Conservation (phyloP, 2,329 filamentous ascomycete species). For the Pseudogymnoascus sp. region DNA sequence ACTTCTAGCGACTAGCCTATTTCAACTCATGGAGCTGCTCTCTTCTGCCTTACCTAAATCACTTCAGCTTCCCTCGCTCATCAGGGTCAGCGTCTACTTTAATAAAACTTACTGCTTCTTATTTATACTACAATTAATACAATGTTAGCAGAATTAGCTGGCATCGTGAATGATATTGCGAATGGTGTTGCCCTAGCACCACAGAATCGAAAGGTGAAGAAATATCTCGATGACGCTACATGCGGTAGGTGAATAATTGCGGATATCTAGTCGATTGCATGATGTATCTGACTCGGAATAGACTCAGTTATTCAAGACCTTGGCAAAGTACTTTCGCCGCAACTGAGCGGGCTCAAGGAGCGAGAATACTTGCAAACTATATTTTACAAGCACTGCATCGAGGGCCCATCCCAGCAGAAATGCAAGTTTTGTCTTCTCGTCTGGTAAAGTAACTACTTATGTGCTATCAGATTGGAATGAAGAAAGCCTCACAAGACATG, state of each 20-base stretch:
- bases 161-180: background rate
- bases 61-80: background rate
- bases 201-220: background rate
- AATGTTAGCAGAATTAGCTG: background rate
- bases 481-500: background rate
- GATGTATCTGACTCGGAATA: background rate
- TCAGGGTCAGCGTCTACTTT: background rate
- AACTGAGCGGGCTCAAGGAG: background rate
- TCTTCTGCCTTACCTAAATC: background rate
- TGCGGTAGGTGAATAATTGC: background rate
- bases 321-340: background rate
- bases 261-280: background rate
- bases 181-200: background rate
- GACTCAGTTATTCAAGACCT: background rate
- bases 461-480: background rate
- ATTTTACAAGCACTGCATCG: background rate
- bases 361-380: background rate
- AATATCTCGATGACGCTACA: background rate
- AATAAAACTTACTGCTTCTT: background rate
- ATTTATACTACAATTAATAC: background rate
- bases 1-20: background rate
- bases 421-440: background rate
- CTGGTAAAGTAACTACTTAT: background rate
- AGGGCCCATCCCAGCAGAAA: background rate
- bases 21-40: background rate